Evolutionary conservation across 202 grass and related monocot species (phyloP).

Genomic region (Zoysia matrella): DNA sequence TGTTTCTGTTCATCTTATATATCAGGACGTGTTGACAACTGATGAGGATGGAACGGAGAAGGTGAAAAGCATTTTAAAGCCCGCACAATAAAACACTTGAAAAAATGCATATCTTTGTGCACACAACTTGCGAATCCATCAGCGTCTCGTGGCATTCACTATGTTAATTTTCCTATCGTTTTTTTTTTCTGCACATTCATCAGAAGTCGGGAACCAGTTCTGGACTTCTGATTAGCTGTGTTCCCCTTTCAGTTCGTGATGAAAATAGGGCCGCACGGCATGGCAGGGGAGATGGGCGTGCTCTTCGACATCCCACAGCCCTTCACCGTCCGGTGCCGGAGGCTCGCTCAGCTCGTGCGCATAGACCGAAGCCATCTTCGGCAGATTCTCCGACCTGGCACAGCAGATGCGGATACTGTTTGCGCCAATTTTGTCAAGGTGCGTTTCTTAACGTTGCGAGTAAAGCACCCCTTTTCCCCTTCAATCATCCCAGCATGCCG

Average conservation of each 20-base stretch:
- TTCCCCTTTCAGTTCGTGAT: no score
- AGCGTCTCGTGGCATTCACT: neutral
- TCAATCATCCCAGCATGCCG: neutral
- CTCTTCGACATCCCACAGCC: slow-evolving; percentile 60
- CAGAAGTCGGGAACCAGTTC: neutral
- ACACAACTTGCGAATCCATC: neutral
- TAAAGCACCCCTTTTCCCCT: neutral
- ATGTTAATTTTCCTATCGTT: neutral
- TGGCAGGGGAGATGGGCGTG: slow-evolving; percentile 68
- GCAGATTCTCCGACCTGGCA: slow-evolving; percentile 35
- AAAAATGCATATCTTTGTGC: neutral
- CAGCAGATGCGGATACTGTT: slow-evolving; percentile 38
- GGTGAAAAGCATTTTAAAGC: neutral
- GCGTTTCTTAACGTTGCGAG: neutral
- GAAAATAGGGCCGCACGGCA: neutral
- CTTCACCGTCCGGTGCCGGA: slow-evolving; percentile 56
- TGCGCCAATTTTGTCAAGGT: slow-evolving; percentile 44
- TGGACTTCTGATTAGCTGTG: neutral
- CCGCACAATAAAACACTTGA: neutral
- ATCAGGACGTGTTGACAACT: slow-evolving; percentile 29
- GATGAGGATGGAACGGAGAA: slow-evolving; percentile 32
- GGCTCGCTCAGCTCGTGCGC: slow-evolving; percentile 48
- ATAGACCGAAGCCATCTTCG: slow-evolving; percentile 43
- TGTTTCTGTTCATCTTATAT: neutral
- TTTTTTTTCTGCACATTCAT: neutral